A percentile compares a stretch with the other conserved stretches of the same genome.
These are phyloP conservation scores for Leishmania tropica DNA, from an alignment of 208 protist species.

Conservation along the genomic window DNA sequence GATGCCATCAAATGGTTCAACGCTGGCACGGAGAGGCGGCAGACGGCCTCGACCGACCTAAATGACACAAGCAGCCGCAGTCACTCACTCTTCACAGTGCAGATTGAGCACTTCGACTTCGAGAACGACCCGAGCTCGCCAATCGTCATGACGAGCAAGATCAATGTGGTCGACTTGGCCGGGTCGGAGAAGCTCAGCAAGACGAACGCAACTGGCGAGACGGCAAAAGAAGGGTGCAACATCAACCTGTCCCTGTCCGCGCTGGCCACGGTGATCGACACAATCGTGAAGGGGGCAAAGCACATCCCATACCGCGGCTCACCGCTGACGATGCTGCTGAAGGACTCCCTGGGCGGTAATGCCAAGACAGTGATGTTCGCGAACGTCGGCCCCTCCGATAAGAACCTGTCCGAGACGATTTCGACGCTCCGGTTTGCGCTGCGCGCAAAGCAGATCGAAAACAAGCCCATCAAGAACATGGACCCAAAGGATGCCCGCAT, in stretches of 20 bases:
- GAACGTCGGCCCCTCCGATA: constrained; percentile 82
- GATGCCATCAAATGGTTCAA: constrained; percentile 90
- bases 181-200: constrained; percentile 93
- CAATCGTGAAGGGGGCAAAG: constrained; percentile 87
- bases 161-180: constrained; percentile 96
- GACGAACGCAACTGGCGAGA: constrained; percentile 93
- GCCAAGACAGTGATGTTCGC: constrained; percentile 95
- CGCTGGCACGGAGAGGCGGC: constrained; percentile 82
- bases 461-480: constrained; percentile 95
- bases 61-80: constrained; percentile 92
- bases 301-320: constrained; percentile 93
- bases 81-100: constrained; percentile 92
- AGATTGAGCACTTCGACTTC: constrained; percentile 88
- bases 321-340: constrained; percentile 93
- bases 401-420: constrained; percentile 90
- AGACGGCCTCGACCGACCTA: constrained; percentile 91
- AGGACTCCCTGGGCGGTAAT: constrained; percentile 91
- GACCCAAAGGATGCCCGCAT: constrained; percentile 92
- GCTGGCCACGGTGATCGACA: constrained; percentile 92
- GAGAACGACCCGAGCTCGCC: constrained; percentile 84
- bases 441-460: constrained; percentile 95
- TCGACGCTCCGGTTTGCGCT: constrained; percentile 91
- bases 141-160: constrained; percentile 88
- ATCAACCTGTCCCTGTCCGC: constrained; percentile 95
- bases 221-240: constrained; percentile 93